Base-by-base conservation (phyloP, 2,329 filamentous ascomycete genomes). In the Diaporthe sp. region DNA sequence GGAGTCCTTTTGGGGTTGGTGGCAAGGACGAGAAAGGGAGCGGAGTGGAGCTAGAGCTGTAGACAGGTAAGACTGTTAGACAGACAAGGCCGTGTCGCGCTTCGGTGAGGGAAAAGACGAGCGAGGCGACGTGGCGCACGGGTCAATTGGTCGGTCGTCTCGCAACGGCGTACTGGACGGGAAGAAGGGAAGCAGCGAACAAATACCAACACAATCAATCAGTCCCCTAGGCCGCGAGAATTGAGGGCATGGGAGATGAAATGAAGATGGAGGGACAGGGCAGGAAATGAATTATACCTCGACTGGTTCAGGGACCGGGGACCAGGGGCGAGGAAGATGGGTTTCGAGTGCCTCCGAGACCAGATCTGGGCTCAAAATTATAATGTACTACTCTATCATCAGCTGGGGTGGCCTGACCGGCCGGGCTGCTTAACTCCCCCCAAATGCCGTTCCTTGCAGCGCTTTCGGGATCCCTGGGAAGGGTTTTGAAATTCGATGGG, bases 361-460 rank as follows among this genome's bases (percentile, higher is more conserved):
- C 33, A 55, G n/a, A 50, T 25, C n/a, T 64, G 25, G 47, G 42
- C 40, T 45, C 7, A 19, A 67, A 45, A 17, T 38, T 22, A 25
- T 28, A 25, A 38, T n/a, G 64, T 68, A 28, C 40, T 54, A 40
- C 33, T 22, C 33, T 68, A 54, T 68, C 64, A 54, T 54, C 30
- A 35, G 57, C 70, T 54, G 69, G 69, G 69, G 57, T 64, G 69
- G 69, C 69, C 69, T 72, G 69, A 71, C 58, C 55, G 45, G 55
- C n/a, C n/a, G 8, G 57, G 25, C 13, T 28, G 64, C 19, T 52
- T 19, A 52, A 67, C 22, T 38, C 64, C 45, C 64, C 33, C n/a
- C 38, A 40, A 22, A 22, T 30, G 45, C 55, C 54, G 52, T 57
- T 54, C 60, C 68, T 58, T 71, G 68, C 40, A 71, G 57, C n/a